Percentiles rank a stretch among this genome's conserved stretches.
These are phyloP conservation scores for Rhizopogon rudus DNA, from an alignment of 768 basidiomycete species.

Conservation along the genomic window DNA sequence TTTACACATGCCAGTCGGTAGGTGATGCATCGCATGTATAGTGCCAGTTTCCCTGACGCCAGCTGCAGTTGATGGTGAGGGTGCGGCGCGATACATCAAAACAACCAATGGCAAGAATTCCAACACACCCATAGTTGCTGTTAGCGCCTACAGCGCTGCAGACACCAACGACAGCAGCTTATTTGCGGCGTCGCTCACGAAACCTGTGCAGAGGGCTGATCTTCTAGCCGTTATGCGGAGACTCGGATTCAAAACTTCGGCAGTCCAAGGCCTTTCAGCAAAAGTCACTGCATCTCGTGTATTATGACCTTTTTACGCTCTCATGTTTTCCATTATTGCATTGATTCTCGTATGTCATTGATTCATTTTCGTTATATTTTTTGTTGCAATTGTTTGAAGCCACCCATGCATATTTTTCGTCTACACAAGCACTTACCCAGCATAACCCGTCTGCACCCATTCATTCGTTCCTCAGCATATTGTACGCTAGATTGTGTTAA, in stretches of 20 bases:
- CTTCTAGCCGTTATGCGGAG: constrained; percentile 77
- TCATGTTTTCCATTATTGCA: constrained; percentile 19
- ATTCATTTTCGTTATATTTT: constrained; percentile 17
- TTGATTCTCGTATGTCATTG: constrained; percentile 15
- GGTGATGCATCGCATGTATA: constrained; percentile 28
- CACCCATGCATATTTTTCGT: constrained; percentile 29
- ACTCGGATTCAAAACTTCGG: constrained; percentile 87
- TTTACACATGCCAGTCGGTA: constrained; percentile 89
- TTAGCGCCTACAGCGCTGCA: constrained; percentile 79
- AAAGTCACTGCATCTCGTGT: constrained; percentile 44
- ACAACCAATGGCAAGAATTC: constrained; percentile 95
- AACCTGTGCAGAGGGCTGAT: constrained; percentile 87
- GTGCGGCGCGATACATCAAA: constrained; percentile 95
- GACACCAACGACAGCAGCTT: constrained; percentile 65
- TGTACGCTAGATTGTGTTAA: constrained; percentile 41
- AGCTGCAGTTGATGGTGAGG: constrained; percentile 82
- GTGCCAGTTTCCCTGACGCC: constrained; percentile 6
- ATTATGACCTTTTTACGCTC: constrained; percentile 18
- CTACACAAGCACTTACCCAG: constrained; percentile 23
- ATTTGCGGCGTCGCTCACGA: constrained; percentile 79
- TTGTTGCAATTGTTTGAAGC: constrained; percentile 24
- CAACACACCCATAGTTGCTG: constrained; percentile 86
- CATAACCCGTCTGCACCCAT: constrained; percentile 14
- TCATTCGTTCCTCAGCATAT: constrained; percentile 30
- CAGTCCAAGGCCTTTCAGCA: constrained; percentile 52